phyloP scores from a whole-genome alignment of 495 filamentous ascomycete species.

The Bacidia rubella region DNA sequence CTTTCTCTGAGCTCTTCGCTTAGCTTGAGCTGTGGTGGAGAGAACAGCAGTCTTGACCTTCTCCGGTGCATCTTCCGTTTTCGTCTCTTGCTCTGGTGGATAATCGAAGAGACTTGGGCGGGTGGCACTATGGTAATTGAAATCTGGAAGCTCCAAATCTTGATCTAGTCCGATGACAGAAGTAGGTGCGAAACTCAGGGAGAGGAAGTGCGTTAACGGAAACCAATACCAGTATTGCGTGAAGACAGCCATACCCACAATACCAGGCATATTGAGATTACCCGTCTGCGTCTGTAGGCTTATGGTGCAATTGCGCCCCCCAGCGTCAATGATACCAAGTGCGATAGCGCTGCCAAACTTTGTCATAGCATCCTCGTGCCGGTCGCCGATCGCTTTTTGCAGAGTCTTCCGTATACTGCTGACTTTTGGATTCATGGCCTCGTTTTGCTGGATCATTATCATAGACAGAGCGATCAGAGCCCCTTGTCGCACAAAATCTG shows the following conservation, averaged over 20 bases:
- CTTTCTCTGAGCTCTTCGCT: constrained; percentile 70
- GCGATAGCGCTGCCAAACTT: constrained; percentile 94
- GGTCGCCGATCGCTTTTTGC: constrained; percentile 81
- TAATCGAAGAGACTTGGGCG: constrained; percentile 95
- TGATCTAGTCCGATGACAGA: constrained; percentile 89
- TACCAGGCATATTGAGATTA: constrained; percentile 93
- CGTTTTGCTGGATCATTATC: constrained; percentile 97
- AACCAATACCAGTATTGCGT: constrained; percentile 99
- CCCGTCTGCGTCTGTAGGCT: constrained; percentile 94
- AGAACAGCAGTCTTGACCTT: constrained; percentile 93
- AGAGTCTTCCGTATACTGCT: constrained; percentile 68
- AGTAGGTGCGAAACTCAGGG: constrained; percentile 83
- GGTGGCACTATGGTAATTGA: constrained; percentile 92
- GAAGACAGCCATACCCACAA: constrained; percentile 96
- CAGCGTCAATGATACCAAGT: constrained; percentile 94
- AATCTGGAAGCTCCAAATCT: constrained; percentile 83
- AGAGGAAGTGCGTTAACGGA: constrained; percentile 94
- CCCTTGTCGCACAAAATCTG: constrained; percentile 95
- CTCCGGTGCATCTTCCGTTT: constrained; percentile 81
- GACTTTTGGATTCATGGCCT: constrained; percentile 87
- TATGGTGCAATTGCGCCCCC: constrained; percentile 96
- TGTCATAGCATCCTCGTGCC: constrained; percentile 98
- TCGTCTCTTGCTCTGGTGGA: constrained; percentile 88
- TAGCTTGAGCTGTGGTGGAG: constrained; percentile 93
- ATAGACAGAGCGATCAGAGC: constrained; percentile 90